Evolutionary conservation across 345 rosid genomes (phyloP).

Genomic region (Arabidopsis suecica): DNA sequence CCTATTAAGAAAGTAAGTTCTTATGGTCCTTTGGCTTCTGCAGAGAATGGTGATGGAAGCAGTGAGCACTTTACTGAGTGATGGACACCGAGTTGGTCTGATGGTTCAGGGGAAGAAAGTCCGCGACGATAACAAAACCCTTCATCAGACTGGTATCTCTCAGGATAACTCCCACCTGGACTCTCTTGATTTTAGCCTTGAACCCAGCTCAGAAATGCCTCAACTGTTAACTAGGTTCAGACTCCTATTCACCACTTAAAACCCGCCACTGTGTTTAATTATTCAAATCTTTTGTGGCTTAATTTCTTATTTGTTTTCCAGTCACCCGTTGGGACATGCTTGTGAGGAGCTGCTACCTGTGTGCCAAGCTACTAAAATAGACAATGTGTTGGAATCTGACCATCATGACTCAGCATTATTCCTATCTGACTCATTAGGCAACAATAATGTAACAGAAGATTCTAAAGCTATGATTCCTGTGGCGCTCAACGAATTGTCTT

Average conservation of each 20-base stretch:
- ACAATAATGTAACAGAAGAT: slow-evolving; percentile 50
- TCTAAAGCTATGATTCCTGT: slow-evolving; percentile 66
- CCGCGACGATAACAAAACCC: slow-evolving; percentile 85
- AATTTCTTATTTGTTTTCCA: slow-evolving; percentile 38
- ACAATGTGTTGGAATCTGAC: slow-evolving; percentile 65
- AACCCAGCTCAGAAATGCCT: slow-evolving; percentile 65
- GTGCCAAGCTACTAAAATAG: slow-evolving; percentile 45
- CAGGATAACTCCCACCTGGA: slow-evolving; percentile 57
- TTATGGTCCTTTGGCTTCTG: slow-evolving; percentile 27
- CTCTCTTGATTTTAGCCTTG: slow-evolving; percentile 83
- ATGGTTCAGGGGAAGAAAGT: slow-evolving; percentile 90
- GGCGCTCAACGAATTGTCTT: slow-evolving; percentile 49
- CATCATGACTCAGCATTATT: slow-evolving; percentile 75
- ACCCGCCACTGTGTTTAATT: background rate
- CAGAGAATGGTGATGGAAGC: slow-evolving; percentile 97
- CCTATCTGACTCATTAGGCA: slow-evolving; percentile 55
- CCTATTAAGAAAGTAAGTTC: background rate
- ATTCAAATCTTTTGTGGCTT: background rate
- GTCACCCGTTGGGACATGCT: slow-evolving; percentile 53
- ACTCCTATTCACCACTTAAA: background rate
- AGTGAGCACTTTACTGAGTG: slow-evolving; percentile 73
- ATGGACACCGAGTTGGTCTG: slow-evolving; percentile 77
- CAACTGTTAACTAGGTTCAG: slow-evolving; percentile 65
- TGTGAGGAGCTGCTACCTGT: slow-evolving; percentile 49
- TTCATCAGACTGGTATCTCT: slow-evolving; percentile 85